These are phyloP conservation scores for Gilbertella persicaria DNA, from an alignment of 371 early-diverging fungal species.

Conservation along the genomic window DNA sequence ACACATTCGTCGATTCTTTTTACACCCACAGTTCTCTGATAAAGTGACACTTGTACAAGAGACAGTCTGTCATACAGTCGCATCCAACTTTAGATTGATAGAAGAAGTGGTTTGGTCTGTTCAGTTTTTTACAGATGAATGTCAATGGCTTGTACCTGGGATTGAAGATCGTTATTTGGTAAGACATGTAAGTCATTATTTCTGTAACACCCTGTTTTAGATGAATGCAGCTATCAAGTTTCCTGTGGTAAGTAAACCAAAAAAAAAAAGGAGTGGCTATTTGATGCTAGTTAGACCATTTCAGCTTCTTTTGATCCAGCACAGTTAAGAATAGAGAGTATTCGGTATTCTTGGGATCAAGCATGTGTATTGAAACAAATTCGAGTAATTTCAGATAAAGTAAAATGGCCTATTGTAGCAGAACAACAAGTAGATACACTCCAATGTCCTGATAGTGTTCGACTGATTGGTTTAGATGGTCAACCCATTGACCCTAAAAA, in stretches of 20 bases:
- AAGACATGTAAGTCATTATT: conserved; percentile 4
- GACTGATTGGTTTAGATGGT: conserved; percentile 15
- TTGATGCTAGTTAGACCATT: conserved; percentile 27
- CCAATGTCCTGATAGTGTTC: conserved; percentile 19
- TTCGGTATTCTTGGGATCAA: conserved; percentile 52
- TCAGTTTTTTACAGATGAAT: conserved; percentile 37
- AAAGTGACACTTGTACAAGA: conserved; percentile 33
- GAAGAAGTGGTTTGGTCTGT: conserved; percentile 49
- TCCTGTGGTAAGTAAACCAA: conserved; percentile 30
- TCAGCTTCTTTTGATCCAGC: conserved; percentile 36
- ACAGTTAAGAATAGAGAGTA: conserved; percentile 26
- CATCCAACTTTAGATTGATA: conserved; percentile 26
- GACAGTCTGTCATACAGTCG: conserved; percentile 35
- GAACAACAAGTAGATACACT: conserved; percentile 35
- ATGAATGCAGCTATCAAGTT: conserved; percentile 35
- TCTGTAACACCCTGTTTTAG: conserved; percentile 16
- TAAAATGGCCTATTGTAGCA: conserved; percentile 41
- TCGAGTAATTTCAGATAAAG: conserved; percentile 31
- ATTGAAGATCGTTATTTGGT: conserved; percentile 26
- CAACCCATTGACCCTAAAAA: conserved; percentile 7
- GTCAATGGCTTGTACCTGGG: conserved; percentile 44
- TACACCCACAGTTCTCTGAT: conserved; percentile 33
- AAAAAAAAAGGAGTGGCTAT: background rate
- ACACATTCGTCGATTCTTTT: conserved; percentile 36
- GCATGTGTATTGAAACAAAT: conserved; percentile 47